Evolutionary conservation across 768 basidiomycete species (phyloP), one percentile per base, ranked within the genome.

Genomic region (Suillus placidus): DNA sequence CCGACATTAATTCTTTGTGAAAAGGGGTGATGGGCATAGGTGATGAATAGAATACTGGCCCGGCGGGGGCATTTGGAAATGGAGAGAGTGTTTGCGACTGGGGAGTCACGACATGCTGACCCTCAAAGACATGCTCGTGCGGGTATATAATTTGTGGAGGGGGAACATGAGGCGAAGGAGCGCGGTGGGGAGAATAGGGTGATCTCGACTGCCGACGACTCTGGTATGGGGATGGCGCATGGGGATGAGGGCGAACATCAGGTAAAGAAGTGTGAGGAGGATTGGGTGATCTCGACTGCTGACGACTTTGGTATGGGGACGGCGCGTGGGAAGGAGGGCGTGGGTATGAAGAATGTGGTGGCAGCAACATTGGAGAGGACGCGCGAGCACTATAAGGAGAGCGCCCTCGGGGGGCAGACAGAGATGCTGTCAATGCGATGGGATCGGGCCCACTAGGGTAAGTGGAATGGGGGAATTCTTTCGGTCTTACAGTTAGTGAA

Each of bases 81-180:
- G 88, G 87, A 23, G 85, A 84, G 35, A 84, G 74, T 4, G 84
- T 82, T 61, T 87, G 80, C 35, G 73, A 76, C 67, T 76, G 70
- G 40, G 73, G 75, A 23, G 23, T 37, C 20, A 5, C 12, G 34
- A 85, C 77, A 35, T 84, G 80, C 58, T 83, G 83, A 3, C 87
- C 88, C 64, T 85, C 87, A 68, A 87, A 68, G 49, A 83, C 74
- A 75, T 87, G 88, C 3, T 85, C 85, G 3, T 80, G 75, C 54
- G 88, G 84, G 72, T 89, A 88, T 20, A 83, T 76, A 52, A 62
- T 9, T n/a, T 68, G 69, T 3, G 63, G 63, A 64, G 77, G 66
- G 40, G 68, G 68, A n/a, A 57, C 60, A 62, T 72, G 72, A 18
- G 71, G 74, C 30, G 63, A 63, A 60, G 66, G 37, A 14, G 63